These are phyloP conservation scores for Fermentozyma sake DNA, from an alignment of 1,139 yeast species.

Conservation along the genomic window DNA sequence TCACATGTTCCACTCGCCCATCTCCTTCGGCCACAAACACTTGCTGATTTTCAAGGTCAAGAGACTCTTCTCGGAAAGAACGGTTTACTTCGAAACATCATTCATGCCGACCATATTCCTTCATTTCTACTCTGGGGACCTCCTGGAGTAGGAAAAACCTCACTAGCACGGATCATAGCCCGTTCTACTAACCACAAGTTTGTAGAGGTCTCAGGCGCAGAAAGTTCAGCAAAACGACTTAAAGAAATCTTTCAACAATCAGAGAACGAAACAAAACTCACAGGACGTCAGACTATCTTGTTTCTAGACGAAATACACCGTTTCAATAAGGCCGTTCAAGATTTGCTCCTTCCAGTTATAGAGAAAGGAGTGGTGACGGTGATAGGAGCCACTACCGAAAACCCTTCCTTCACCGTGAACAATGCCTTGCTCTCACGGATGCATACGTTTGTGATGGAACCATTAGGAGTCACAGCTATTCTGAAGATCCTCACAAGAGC, in stretches of 20 bases:
- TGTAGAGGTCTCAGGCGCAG: conserved; percentile 84
- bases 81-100: conserved; percentile 69
- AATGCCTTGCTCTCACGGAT: conserved; percentile 86
- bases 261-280: conserved; percentile 58
- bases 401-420: conserved; percentile 87
- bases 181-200: conserved; percentile 50
- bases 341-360: conserved; percentile 68
- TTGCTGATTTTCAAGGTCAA: conserved; percentile 85
- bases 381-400: conserved; percentile 96
- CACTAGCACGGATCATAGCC: conserved; percentile 61
- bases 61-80: conserved; percentile 69
- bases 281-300: conserved; percentile 68
- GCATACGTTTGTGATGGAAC: conserved; percentile 77
- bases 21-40: conserved; percentile 66
- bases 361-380: conserved; percentile 64
- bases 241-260: conserved; percentile 73
- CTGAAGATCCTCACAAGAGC: conserved; percentile 60
- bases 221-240: conserved; percentile 66
- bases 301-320: conserved; percentile 94
- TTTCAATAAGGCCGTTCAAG: conserved; percentile 87
- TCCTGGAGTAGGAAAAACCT: conserved; percentile 94
- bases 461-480: conserved; percentile 53
- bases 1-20: conserved; percentile 78
- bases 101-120: conserved; percentile 61
- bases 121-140: conserved; percentile 94